Conservation (phyloP, 352 stramenopile species). For the Pythium sp. region DNA sequence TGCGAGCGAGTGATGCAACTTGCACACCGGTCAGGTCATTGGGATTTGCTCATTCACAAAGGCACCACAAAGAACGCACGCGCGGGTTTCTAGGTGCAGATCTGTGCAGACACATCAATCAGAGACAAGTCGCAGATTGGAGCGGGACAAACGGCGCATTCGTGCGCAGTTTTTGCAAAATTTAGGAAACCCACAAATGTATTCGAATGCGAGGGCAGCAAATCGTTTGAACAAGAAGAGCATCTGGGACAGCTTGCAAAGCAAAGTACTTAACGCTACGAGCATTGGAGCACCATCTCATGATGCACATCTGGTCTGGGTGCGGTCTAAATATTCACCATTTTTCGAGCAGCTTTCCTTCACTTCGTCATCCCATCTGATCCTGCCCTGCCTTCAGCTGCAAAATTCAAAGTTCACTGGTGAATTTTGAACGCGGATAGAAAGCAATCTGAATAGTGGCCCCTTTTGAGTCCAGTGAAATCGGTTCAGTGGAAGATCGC, state of each 20-base stretch:
- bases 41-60: background rate
- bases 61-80: background rate
- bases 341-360: too few species aligned
- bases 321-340: too few species aligned
- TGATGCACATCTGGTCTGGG: too few species aligned
- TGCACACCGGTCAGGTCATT: background rate
- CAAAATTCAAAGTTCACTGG: too few species aligned
- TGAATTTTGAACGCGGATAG: background rate
- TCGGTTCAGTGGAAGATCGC: constrained; percentile 19
- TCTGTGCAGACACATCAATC: background rate
- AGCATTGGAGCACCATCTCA: too few species aligned
- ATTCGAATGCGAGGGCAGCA: too few species aligned
- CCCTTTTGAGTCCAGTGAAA: constrained; percentile 16
- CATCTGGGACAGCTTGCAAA: too few species aligned
- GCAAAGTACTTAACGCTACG: too few species aligned
- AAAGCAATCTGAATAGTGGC: constrained; percentile 5
- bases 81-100: background rate
- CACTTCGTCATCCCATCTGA: too few species aligned
- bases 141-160: background rate
- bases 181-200: background rate
- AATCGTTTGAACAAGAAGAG: too few species aligned
- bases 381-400: background rate
- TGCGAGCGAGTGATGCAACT: background rate
- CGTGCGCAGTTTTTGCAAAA: background rate
- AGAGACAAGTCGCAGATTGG: background rate